Conservation (phyloP, 768 basidiomycete genomes). For the Hygrophorus pudorinus region DNA sequence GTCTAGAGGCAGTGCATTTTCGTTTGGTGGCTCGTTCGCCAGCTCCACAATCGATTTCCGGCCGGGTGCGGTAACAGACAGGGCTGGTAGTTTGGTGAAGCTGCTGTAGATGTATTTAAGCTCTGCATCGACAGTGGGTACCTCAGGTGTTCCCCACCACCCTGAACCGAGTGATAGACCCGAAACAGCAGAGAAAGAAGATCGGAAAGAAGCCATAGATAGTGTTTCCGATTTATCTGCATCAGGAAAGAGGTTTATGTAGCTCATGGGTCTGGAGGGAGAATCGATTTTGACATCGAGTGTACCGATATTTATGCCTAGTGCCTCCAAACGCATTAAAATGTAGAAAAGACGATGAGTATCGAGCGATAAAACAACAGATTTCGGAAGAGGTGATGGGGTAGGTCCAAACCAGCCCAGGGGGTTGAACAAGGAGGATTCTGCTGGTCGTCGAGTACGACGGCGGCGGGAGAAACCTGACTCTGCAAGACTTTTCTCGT, state of each 20-base stretch:
- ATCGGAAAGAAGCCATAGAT: constrained; percentile 66
- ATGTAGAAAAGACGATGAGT: constrained; percentile 82
- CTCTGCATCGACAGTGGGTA: constrained; percentile 54
- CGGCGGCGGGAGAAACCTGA: constrained; percentile 43
- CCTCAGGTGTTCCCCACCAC: constrained; percentile 62
- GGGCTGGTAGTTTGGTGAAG: constrained; percentile 83
- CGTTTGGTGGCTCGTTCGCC: constrained; percentile 53
- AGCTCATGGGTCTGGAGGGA: constrained; percentile 71
- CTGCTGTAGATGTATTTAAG: constrained; percentile 83
- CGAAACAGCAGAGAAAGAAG: constrained; percentile 70
- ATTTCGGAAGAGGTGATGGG: constrained; percentile 32
- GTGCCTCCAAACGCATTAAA: constrained; percentile 75
- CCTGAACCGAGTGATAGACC: constrained; percentile 59
- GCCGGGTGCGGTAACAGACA: constrained; percentile 56
- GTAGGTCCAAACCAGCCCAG: constrained; percentile 47
- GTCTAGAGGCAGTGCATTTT: constrained; percentile 72
- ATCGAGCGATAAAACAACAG: constrained; percentile 61
- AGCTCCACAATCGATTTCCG: constrained; percentile 61
- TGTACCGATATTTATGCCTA: constrained; percentile 67
- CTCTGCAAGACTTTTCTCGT: constrained; percentile 68
- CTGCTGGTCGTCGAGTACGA: constrained; percentile 24
- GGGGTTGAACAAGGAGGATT: constrained; percentile 46
- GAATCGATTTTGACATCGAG: constrained; percentile 68
- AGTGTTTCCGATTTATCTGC: constrained; percentile 63
- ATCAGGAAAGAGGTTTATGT: constrained; percentile 46